These are phyloP conservation scores for Crotalaria pallida DNA, from an alignment of 306 rosid genomes.

Conservation along the genomic window DNA sequence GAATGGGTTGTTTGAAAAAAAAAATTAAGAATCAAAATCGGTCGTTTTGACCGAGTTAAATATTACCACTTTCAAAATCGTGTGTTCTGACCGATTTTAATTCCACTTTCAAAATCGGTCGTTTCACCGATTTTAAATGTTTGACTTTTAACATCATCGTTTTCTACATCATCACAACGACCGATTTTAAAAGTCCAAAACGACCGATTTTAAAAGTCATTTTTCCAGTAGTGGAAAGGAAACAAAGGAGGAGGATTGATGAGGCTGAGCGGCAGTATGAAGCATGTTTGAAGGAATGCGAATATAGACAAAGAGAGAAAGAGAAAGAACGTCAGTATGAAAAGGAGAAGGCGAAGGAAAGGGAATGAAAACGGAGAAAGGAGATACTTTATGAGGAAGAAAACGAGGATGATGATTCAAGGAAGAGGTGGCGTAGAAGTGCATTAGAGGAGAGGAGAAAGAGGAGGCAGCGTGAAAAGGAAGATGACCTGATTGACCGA, in stretches of 20 bases:
- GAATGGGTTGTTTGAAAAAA: too few relatives aligned
- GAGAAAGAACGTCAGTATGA: constrained; percentile 91
- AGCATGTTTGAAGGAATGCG: constrained; percentile 87
- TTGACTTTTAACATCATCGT: too few relatives aligned
- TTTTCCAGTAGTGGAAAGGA: too few relatives aligned
- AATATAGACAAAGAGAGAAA: constrained; percentile 86
- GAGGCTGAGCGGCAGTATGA: constrained; percentile 90
- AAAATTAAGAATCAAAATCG: too few relatives aligned
- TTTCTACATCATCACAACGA: too few relatives aligned
- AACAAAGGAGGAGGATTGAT: constrained; percentile 83
- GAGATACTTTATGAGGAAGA: constrained; percentile 87
- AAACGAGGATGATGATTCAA: constrained; percentile 87
- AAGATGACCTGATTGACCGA: constrained; percentile 76
- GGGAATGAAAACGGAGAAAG: constrained; percentile 87
- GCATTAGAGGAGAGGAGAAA: constrained; percentile 83
- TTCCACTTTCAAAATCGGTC: too few relatives aligned
- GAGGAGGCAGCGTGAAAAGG: constrained; percentile 80
- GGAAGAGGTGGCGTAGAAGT: constrained; percentile 92
- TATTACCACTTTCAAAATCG: too few relatives aligned
- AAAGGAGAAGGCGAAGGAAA: constrained; percentile 88
- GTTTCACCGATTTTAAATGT: too few relatives aligned
- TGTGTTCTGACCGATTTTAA: too few relatives aligned
- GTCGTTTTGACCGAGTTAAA: too few relatives aligned
- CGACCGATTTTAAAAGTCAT: too few relatives aligned
- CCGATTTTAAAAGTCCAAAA: too few relatives aligned